Conservation (phyloP, 768 basidiomycete species). For the Mycena polygramma region DNA sequence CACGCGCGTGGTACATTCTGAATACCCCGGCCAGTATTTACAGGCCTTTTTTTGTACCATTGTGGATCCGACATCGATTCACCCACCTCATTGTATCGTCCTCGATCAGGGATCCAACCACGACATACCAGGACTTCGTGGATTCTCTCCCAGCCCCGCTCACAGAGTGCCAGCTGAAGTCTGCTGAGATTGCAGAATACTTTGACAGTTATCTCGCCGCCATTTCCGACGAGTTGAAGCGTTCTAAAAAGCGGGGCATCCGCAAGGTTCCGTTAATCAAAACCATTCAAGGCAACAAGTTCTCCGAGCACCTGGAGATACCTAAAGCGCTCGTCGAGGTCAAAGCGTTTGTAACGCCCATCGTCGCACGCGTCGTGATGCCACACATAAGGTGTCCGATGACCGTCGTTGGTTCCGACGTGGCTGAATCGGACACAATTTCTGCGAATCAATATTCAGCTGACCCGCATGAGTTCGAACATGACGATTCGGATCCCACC, state of each 20-base stretch:
- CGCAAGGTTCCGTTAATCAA: slow-evolving; percentile 7
- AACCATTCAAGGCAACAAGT: neutral
- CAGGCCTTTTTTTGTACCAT: neutral
- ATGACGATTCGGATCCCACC: neutral
- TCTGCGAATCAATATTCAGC: neutral
- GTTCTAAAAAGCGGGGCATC: neutral
- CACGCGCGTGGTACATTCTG: slow-evolving; percentile 27
- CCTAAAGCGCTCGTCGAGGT: neutral
- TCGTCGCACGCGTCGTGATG: slow-evolving; percentile 17
- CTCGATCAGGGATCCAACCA: neutral
- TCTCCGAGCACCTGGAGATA: slow-evolving; percentile 10
- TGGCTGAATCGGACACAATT: neutral
- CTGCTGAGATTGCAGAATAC: slow-evolving; percentile 22
- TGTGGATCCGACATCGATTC: slow-evolving; percentile 11
- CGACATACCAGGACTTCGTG: neutral
- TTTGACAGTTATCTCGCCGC: neutral
- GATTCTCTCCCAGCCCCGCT: slow-evolving; percentile 10
- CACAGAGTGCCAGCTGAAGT: slow-evolving; percentile 10
- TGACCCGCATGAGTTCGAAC: neutral
- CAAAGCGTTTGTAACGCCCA: slow-evolving; percentile 18
- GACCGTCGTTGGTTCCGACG: slow-evolving; percentile 1
- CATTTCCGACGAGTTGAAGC: neutral
- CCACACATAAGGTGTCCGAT: neutral
- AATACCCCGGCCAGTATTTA: slow-evolving; percentile 12
- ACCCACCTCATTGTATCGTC: slow-evolving; percentile 14